These are phyloP conservation scores for Tilletiaria anomala DNA, from an alignment of 1,284 basidiomycete genomes.

Conservation along the genomic window DNA sequence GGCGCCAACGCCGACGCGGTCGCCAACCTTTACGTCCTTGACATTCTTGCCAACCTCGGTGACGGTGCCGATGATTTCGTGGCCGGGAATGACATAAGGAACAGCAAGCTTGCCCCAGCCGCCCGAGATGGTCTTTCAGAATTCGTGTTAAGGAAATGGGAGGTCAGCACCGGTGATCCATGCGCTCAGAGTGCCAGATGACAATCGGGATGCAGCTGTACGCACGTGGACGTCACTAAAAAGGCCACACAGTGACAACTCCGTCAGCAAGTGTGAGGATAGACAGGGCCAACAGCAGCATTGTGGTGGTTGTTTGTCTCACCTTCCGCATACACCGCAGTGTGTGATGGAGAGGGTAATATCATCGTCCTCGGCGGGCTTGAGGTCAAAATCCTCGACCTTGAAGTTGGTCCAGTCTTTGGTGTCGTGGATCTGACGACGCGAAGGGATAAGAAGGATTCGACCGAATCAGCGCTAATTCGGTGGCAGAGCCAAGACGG, in stretches of 20 bases:
- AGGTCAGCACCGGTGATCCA: no score
- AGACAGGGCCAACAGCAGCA: conserved; percentile 1
- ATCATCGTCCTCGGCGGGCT: conserved; percentile 28
- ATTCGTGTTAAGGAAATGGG: no score
- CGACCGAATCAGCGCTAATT: not conserved
- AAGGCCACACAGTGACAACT: conserved; percentile 2
- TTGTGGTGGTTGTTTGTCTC: conserved; percentile 2
- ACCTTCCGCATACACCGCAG: conserved; percentile 29
- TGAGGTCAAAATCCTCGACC: conserved; percentile 35
- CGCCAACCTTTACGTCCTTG: conserved; percentile 49
- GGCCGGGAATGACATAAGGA: conserved; percentile 43
- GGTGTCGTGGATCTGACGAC: conserved; percentile 18
- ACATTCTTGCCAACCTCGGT: conserved; percentile 43
- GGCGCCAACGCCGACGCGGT: conserved; percentile 54
- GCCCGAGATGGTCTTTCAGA: conserved; percentile 31
- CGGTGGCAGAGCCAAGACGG: not conserved
- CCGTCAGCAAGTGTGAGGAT: conserved; percentile 43
- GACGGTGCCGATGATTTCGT: conserved; percentile 54
- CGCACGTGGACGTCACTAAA: conserved; percentile 24
- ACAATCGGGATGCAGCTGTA: no score
- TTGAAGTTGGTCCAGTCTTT: conserved; percentile 38
- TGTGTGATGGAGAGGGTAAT: conserved; percentile 30
- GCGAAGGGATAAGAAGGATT: not conserved
- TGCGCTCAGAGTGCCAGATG: no score
- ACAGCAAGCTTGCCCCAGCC: conserved; percentile 31